These are phyloP conservation scores for Serendipita sp. DNA, from an alignment of 768 basidiomycete species.

Conservation along the genomic window DNA sequence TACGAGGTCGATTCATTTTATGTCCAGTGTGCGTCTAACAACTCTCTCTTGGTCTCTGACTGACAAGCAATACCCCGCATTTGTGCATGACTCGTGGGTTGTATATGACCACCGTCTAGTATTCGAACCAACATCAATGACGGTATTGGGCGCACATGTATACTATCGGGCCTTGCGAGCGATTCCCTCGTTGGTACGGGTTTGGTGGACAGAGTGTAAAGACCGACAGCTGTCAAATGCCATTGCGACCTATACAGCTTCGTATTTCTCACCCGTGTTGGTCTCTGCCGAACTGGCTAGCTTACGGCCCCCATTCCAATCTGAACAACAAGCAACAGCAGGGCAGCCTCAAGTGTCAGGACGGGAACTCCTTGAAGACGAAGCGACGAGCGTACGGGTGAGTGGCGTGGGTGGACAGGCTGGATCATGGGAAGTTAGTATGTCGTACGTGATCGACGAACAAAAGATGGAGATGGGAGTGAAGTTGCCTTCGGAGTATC, in stretches of 20 bases:
- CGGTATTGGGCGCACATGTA: slow-evolving; percentile 66
- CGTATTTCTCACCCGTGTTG: slow-evolving; percentile 78
- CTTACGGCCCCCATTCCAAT: slow-evolving; percentile 27
- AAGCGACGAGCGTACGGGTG: slow-evolving; percentile 68
- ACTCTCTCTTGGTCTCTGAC: background rate
- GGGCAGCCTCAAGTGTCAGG: slow-evolving; percentile 9
- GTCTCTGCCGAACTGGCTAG: slow-evolving; percentile 68
- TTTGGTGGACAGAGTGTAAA: slow-evolving; percentile 75
- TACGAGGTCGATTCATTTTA: slow-evolving; percentile 80
- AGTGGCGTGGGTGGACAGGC: slow-evolving; percentile 35
- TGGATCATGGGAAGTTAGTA: slow-evolving; percentile 45
- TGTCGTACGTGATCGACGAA: slow-evolving; percentile 79
- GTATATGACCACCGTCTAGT: slow-evolving; percentile 22
- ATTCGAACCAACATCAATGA: slow-evolving; percentile 39
- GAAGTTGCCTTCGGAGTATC: slow-evolving; percentile 80
- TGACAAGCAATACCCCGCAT: no score
- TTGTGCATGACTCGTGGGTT: no score
- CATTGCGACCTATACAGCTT: slow-evolving; percentile 62
- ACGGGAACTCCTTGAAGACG: slow-evolving; percentile 46
- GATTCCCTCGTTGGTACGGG: slow-evolving; percentile 70
- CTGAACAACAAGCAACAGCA: background rate
- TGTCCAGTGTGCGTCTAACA: slow-evolving; percentile 40
- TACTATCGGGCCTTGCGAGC: slow-evolving; percentile 76
- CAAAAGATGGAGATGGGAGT: slow-evolving; percentile 81
- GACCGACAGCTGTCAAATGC: slow-evolving; percentile 73